These are phyloP conservation scores for Phytophthora citricola DNA, from an alignment of 352 stramenopile genomes.

Conservation along the genomic window DNA sequence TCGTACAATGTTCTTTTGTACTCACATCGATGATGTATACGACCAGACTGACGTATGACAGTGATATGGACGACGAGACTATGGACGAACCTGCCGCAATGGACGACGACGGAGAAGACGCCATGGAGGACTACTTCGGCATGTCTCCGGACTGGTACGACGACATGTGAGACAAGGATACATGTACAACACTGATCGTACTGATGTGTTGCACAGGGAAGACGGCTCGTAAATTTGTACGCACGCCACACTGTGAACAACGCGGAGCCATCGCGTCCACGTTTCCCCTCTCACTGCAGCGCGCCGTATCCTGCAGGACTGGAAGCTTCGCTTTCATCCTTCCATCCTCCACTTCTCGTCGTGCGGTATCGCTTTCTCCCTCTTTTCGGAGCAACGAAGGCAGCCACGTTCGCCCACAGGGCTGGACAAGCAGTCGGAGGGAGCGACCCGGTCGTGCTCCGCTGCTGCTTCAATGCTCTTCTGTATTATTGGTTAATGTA, in stretches of 20 bases:
- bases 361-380: conserved; percentile 30
- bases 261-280: conserved; percentile 8
- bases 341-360: conserved; percentile 22
- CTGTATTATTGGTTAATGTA: conserved; percentile 49
- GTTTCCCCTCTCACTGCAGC: conserved; percentile 27
- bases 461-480: conserved; percentile 33
- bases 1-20: too few species aligned
- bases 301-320: conserved; percentile 31
- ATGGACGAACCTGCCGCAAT: conserved; percentile 73
- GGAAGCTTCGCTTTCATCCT: conserved; percentile 13
- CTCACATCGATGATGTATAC: conserved; percentile 1
- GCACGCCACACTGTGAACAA: conserved; percentile 21
- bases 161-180: not conserved
- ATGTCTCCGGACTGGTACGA: conserved; percentile 87
- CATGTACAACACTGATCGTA: conserved; percentile 1
- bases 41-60: conserved; percentile 61
- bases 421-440: conserved; percentile 26
- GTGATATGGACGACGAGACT: conserved; percentile 81
- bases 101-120: conserved; percentile 83
- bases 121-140: conserved; percentile 85
- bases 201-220: conserved; percentile 44
- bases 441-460: conserved; percentile 25
- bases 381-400: conserved; percentile 24
- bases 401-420: conserved; percentile 20
- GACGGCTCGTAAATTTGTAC: conserved; percentile 54